Evolutionary conservation across 1,284 basidiomycete species (phyloP).

Genomic region (Heterobasidion parviporum): DNA sequence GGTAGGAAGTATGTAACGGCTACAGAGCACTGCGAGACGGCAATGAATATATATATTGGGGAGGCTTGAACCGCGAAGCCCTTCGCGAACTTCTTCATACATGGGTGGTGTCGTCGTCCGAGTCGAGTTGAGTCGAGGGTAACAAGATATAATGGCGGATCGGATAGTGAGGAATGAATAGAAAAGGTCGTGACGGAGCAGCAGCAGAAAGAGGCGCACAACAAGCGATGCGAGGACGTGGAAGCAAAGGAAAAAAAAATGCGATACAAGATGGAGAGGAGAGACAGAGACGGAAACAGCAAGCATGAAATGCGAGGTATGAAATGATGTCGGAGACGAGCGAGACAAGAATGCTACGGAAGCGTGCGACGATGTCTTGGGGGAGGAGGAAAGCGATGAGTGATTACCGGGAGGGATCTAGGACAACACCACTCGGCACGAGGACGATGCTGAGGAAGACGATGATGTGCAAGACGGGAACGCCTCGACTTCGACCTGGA

Average conservation of each 20-base stretch:
- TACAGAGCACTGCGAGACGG: background rate
- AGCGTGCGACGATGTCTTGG: background rate
- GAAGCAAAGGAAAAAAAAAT: background rate
- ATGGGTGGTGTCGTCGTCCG: background rate
- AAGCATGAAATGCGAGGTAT: background rate
- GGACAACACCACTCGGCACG: too few relatives aligned
- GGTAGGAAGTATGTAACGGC: conserved; percentile 1
- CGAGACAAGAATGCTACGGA: background rate
- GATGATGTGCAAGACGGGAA: too few relatives aligned
- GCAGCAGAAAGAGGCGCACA: background rate
- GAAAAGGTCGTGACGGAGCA: background rate
- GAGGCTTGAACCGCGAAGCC: conserved; percentile 40
- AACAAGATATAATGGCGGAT: background rate
- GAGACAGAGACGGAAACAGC: background rate
- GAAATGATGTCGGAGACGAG: background rate
- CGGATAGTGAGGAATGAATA: background rate
- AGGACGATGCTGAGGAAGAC: too few relatives aligned
- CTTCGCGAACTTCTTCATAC: conserved; percentile 25
- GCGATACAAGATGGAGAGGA: background rate
- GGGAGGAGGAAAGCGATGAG: background rate
- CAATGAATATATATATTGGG: conserved; percentile 20
- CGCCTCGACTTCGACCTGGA: too few relatives aligned
- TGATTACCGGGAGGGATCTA: too few relatives aligned
- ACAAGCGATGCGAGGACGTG: background rate
- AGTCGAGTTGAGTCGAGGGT: background rate